A percentile compares a stretch with the other conserved stretches of the same genome.
Conservation (phyloP, 2,329 filamentous ascomycete genomes). For the Claviceps arundinis region DNA sequence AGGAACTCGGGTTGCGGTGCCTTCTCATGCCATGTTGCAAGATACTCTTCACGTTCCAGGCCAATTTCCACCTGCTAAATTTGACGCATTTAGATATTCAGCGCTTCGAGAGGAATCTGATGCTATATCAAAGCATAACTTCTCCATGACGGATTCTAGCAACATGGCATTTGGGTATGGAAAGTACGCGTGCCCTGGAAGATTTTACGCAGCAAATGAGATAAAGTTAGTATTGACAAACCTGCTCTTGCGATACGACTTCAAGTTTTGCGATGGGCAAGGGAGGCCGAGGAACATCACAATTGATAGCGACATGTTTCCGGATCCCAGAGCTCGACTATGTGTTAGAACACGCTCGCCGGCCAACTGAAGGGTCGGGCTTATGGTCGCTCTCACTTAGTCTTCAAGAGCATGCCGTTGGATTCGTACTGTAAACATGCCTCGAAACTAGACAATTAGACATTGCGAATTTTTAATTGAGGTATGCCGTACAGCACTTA, state of each 20-base stretch:
- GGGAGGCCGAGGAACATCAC: not conserved
- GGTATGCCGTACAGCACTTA: too few species aligned
- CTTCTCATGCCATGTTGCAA: not conserved
- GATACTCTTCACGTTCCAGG: conserved; percentile 17
- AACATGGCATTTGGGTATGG: conserved; percentile 40
- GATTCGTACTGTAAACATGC: too few species aligned
- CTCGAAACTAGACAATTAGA: too few species aligned
- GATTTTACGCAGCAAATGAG: conserved; percentile 38
- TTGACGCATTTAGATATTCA: conserved; percentile 32
- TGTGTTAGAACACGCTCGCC: not conserved
- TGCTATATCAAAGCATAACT: conserved; percentile 20
- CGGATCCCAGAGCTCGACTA: not conserved
- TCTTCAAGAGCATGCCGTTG: too few species aligned
- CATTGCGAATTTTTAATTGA: too few species aligned
- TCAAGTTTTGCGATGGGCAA: conserved; percentile 16
- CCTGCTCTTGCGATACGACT: conserved; percentile 34
- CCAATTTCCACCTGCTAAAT: conserved; percentile 17
- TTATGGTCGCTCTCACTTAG: not conserved
- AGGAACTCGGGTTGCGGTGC: conserved; percentile 1
- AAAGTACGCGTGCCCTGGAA: conserved; percentile 20
- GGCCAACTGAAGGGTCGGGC: not conserved
- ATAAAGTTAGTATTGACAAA: conserved; percentile 36
- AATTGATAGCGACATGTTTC: not conserved
- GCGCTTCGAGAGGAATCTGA: conserved; percentile 20
- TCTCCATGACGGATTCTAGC: conserved; percentile 33